Percentiles rank a stretch among this genome's conserved stretches.
These are phyloP conservation scores for Meredithiella fracta DNA, from an alignment of 2,329 filamentous ascomycete genomes.

Conservation along the genomic window DNA sequence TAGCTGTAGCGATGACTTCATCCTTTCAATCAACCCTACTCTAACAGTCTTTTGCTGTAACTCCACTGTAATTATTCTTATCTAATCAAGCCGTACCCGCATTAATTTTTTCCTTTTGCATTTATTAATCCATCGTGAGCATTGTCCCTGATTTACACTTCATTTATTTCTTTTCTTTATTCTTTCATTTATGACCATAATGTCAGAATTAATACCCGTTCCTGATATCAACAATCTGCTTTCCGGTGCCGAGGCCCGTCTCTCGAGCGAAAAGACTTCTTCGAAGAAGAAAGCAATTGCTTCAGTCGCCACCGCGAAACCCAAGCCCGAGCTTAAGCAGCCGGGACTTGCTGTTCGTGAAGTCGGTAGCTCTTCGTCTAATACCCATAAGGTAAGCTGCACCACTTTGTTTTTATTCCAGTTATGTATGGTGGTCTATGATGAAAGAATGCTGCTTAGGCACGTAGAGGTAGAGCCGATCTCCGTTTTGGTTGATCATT, in stretches of 20 bases:
- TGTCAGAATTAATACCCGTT: constrained; percentile 2
- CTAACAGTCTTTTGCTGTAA: neutral
- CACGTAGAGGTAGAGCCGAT: constrained; percentile 24
- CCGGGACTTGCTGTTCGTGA: constrained; percentile 8
- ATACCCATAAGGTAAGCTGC: constrained; percentile 19
- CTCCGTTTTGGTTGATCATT: constrained; percentile 28
- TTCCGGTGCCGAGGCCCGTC: constrained; percentile 10
- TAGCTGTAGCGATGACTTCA: neutral
- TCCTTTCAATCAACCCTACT: neutral
- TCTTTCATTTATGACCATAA: neutral
- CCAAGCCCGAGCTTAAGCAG: neutral
- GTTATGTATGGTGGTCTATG: constrained; percentile 18
- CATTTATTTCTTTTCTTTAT: neutral
- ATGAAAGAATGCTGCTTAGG: constrained; percentile 27
- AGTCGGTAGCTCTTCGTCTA: neutral
- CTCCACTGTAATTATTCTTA: neutral
- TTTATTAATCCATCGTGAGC: constrained; percentile 3
- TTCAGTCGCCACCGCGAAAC: neutral
- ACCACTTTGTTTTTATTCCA: constrained; percentile 4
- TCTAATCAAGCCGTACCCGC: neutral
- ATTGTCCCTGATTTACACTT: neutral
- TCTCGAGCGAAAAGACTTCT: constrained; percentile 2
- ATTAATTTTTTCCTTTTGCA: neutral
- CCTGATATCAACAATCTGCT: constrained; percentile 20
- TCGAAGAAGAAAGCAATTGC: constrained; percentile 3